Conservation (phyloP, 441 rosid genomes). For the Mallotus repandus region DNA sequence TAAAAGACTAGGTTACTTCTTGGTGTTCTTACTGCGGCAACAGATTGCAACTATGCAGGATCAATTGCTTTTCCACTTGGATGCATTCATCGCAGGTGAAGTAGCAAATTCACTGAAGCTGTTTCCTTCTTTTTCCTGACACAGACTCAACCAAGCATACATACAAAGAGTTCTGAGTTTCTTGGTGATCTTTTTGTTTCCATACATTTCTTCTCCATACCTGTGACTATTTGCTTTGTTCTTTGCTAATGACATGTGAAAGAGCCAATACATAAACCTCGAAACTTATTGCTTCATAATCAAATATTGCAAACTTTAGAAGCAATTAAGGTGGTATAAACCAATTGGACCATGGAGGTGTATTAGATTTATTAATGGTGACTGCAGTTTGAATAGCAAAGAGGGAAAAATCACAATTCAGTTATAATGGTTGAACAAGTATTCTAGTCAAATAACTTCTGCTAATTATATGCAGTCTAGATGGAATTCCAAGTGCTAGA, state of each 20-base stretch:
- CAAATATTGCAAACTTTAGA: background rate
- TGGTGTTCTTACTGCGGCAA: constrained; percentile 66
- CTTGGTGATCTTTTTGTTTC: background rate
- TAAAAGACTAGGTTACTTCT: constrained; percentile 83
- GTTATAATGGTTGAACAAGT: background rate
- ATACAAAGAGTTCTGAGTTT: background rate
- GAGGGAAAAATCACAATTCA: background rate
- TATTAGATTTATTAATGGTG: background rate
- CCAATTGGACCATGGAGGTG: background rate
- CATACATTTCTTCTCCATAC: background rate
- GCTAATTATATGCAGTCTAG: too few relatives aligned
- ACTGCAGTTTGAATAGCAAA: background rate
- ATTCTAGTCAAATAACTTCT: background rate
- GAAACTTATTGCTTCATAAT: background rate
- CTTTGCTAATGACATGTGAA: background rate
- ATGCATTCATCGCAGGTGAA: constrained; percentile 93
- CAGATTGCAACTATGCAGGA: constrained; percentile 81
- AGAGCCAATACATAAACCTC: background rate
- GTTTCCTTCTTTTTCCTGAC: background rate
- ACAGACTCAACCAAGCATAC: background rate
- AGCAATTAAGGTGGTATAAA: background rate
- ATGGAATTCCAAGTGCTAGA: background rate
- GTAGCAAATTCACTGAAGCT: background rate
- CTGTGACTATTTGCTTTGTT: background rate
- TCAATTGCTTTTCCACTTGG: constrained; percentile 96